Percentiles rank a stretch among this genome's conserved stretches.
Conservation (phyloP, 805 yeast species). For the Candida koratica region DNA sequence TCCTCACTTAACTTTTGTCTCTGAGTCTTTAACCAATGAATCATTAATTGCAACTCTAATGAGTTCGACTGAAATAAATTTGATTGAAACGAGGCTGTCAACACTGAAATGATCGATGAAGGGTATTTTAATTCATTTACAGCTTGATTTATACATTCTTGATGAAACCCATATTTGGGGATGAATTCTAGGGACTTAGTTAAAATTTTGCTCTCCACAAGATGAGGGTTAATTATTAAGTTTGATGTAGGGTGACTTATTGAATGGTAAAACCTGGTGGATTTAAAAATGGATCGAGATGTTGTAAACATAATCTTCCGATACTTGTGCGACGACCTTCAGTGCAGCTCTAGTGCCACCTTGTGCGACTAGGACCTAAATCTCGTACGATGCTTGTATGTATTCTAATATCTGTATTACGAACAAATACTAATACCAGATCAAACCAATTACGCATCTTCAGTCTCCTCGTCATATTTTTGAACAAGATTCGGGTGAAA, state of each 20-base stretch:
- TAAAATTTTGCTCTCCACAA: constrained; percentile 41
- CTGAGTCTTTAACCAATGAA: constrained; percentile 45
- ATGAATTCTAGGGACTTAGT: constrained; percentile 37
- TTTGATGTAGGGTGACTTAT: constrained; percentile 35
- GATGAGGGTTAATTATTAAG: constrained; percentile 24
- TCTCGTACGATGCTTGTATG: constrained; percentile 20
- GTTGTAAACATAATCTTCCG: background rate
- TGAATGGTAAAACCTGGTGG: constrained; percentile 27
- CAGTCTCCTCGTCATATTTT: constrained; percentile 50
- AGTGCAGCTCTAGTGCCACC: background rate
- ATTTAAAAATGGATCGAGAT: background rate
- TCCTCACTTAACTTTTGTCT: constrained; percentile 35
- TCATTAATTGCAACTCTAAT: constrained; percentile 54
- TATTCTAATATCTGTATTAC: constrained; percentile 1
- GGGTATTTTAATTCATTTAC: constrained; percentile 46
- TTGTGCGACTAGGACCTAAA: background rate
- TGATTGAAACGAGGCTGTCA: constrained; percentile 37
- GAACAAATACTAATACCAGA: constrained; percentile 12
- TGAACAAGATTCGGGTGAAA: constrained; percentile 36
- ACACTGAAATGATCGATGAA: constrained; percentile 46
- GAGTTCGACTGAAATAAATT: constrained; percentile 45
- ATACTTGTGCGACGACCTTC: too few relatives aligned
- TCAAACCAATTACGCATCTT: constrained; percentile 48
- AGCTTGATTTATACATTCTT: constrained; percentile 46
- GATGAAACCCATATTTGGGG: constrained; percentile 51